A percentile compares a stretch with the other conserved stretches of the same genome.
Evolutionary conservation across 306 rosid genomes (phyloP).

Genomic region (Nissolia schottii): DNA sequence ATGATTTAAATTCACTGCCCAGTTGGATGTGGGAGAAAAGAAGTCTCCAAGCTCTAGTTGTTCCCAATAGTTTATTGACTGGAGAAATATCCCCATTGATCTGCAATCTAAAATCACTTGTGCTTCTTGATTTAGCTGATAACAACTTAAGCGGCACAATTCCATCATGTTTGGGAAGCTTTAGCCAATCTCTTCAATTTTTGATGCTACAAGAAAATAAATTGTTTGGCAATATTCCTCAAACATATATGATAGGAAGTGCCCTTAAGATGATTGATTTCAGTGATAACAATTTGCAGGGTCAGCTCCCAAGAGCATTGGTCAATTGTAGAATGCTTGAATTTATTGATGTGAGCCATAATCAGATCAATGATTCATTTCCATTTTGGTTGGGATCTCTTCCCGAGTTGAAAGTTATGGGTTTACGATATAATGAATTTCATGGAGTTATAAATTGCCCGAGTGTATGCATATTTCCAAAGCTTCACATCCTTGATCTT

Average conservation of each 20-base stretch:
- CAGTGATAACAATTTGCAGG: conserved; percentile 24
- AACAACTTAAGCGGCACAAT: background rate
- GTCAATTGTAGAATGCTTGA: conserved; percentile 12
- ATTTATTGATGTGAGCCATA: conserved; percentile 15
- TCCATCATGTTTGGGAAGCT: conserved; percentile 24
- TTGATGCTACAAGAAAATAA: background rate
- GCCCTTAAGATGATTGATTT: background rate
- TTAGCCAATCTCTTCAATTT: background rate
- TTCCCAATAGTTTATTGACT: background rate
- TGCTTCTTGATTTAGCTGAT: conserved; percentile 4
- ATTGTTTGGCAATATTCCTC: conserved; percentile 9
- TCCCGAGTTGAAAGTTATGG: conserved; percentile 21
- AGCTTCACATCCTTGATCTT: conserved; percentile 21
- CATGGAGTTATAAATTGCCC: conserved; percentile 1
- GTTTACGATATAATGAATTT: background rate
- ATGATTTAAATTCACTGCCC: background rate
- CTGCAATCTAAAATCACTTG: conserved; percentile 21
- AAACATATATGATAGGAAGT: background rate
- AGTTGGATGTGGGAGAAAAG: conserved; percentile 6
- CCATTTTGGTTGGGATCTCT: conserved; percentile 44
- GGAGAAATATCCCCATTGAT: conserved; percentile 19
- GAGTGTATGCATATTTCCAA: background rate
- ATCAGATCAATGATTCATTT: conserved; percentile 27
- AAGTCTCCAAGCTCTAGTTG: background rate
- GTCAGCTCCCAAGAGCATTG: conserved; percentile 37